Conservation (phyloP, 805 yeast genomes). For the Yarrowia hollandica region DNA sequence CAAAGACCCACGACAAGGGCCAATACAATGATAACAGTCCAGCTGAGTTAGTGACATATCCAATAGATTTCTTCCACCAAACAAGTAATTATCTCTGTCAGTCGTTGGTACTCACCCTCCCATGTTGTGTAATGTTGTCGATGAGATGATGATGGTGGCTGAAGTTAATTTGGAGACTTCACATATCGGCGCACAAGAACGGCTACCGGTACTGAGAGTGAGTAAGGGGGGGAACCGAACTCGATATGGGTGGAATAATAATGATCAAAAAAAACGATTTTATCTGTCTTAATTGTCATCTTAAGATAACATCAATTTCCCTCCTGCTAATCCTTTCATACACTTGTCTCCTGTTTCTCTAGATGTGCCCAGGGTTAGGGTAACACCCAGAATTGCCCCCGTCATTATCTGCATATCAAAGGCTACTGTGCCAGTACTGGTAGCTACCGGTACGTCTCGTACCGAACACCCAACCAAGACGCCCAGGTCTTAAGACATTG, state of each 20-base stretch:
- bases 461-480: constrained; percentile 2
- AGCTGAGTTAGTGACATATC: constrained; percentile 47
- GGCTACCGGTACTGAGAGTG: too few species aligned
- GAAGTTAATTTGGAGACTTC: neutral
- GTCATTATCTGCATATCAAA: constrained; percentile 17
- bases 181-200: neutral
- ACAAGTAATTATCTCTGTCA: neutral
- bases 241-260: too few species aligned
- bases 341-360: neutral
- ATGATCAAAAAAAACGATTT: too few species aligned
- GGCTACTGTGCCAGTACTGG: neutral
- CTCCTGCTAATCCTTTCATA: neutral
- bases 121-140: constrained; percentile 39
- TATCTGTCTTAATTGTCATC: too few species aligned
- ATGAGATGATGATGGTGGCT: constrained; percentile 29
- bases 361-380: constrained; percentile 5
- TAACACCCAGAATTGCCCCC: neutral
- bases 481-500: constrained; percentile 4
- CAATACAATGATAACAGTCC: constrained; percentile 68
- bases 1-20: constrained; percentile 58
- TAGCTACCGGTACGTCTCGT: neutral
- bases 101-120: constrained; percentile 46
- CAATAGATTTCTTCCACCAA: neutral
- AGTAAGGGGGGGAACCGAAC: too few species aligned
- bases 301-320: too few species aligned